Conservation (phyloP, 2,329 filamentous ascomycete species). For the Penicillium sp. region DNA sequence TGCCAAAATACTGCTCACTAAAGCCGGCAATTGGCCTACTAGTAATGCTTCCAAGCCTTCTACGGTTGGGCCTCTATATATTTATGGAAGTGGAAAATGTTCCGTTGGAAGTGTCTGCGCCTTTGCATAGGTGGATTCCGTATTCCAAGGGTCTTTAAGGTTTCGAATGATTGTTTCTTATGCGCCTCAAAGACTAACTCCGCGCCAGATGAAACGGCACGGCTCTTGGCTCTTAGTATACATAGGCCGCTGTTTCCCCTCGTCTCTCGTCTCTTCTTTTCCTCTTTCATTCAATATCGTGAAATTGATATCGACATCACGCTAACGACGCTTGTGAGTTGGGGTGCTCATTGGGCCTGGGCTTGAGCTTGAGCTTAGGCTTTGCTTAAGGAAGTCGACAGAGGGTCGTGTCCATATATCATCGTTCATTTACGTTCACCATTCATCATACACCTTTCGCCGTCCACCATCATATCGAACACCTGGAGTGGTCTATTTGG, state of each 20-base stretch:
- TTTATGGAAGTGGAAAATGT: neutral
- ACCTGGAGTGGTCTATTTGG: neutral
- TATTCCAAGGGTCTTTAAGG: neutral
- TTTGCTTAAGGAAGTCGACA: slow-evolving; percentile 8
- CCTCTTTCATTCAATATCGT: neutral
- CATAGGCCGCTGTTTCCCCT: slow-evolving; percentile 1
- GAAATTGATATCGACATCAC: neutral
- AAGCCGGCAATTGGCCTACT: neutral
- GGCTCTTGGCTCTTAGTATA: slow-evolving; percentile 1
- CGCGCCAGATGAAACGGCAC: slow-evolving; percentile 13
- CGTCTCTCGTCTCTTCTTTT: neutral
- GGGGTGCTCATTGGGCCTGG: neutral
- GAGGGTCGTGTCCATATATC: slow-evolving; percentile 1
- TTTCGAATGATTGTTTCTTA: neutral
- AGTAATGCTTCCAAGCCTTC: neutral
- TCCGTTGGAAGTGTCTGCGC: too few relatives aligned
- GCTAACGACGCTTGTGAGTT: neutral
- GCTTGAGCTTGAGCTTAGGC: neutral
- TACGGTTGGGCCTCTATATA: neutral
- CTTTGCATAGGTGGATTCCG: too few relatives aligned
- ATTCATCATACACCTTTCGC: too few relatives aligned
- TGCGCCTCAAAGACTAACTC: slow-evolving; percentile 12
- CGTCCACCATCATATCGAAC: neutral
- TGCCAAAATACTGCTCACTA: neutral
- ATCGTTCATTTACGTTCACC: neutral